phyloP scores from a whole-genome alignment of 2,329 filamentous ascomycete species.

The Aspergillus transmontanensis region DNA sequence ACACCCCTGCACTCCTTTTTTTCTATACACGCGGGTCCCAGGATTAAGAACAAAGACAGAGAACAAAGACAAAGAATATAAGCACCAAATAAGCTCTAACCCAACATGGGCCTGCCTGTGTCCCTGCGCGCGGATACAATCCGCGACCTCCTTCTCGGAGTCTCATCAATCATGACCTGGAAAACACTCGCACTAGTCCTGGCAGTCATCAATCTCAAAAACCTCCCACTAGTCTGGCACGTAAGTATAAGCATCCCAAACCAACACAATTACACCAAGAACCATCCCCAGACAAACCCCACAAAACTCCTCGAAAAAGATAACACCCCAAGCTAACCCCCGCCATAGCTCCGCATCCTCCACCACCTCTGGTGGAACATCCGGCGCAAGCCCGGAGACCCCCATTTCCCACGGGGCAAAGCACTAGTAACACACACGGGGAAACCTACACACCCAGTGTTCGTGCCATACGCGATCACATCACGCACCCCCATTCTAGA shows the following conservation, averaged over 20 bases:
- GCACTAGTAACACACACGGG: slow-evolving; percentile 35
- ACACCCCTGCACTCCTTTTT: neutral
- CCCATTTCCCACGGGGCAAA: slow-evolving; percentile 45
- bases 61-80: neutral
- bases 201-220: slow-evolving; percentile 41
- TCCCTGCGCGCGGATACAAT: slow-evolving; percentile 25
- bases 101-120: slow-evolving; percentile 8
- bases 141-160: slow-evolving; percentile 24
- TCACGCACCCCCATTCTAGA: slow-evolving; percentile 72
- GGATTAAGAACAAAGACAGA: neutral
- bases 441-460: slow-evolving; percentile 62
- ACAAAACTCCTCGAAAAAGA: neutral
- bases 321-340: neutral
- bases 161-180: slow-evolving; percentile 34
- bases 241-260: slow-evolving; percentile 26
- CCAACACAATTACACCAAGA: neutral
- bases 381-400: slow-evolving; percentile 52
- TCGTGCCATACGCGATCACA: slow-evolving; percentile 68
- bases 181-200: slow-evolving; percentile 39
- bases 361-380: slow-evolving; percentile 60
- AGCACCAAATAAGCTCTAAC: neutral
- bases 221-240: slow-evolving; percentile 43
- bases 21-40: neutral
- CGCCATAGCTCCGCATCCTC: slow-evolving; percentile 58
- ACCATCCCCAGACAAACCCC: neutral